phyloP scores from a whole-genome alignment of 1,139 yeast species.

The Pichia sp. region DNA sequence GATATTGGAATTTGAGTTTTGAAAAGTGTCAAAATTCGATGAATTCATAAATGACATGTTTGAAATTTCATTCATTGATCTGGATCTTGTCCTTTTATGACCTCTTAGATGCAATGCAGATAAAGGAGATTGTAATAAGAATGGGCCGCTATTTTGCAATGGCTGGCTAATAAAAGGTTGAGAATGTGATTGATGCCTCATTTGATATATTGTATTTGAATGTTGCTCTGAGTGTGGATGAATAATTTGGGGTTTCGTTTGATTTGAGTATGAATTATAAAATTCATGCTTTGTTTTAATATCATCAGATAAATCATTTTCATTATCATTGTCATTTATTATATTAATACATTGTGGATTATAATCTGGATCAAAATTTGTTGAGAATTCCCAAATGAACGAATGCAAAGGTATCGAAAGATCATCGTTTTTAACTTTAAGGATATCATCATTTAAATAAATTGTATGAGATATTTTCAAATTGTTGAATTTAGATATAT shows the following conservation, averaged over 20 bases:
- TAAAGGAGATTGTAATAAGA: neutral
- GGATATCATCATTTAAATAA: conserved; percentile 25
- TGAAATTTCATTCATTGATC: conserved; percentile 29
- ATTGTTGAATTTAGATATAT: conserved; percentile 18
- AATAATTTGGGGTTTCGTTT: neutral
- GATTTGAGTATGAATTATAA: neutral
- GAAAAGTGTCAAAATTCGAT: neutral
- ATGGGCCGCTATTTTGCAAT: neutral
- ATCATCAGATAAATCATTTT: neutral
- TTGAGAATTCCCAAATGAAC: conserved; percentile 27
- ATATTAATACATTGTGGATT: conserved; percentile 23
- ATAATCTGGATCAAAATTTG: conserved; percentile 12
- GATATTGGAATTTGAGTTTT: conserved; percentile 1
- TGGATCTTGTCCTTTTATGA: conserved; percentile 30
- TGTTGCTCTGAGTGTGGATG: neutral
- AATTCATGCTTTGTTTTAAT: conserved; percentile 1
- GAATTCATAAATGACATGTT: conserved; percentile 3
- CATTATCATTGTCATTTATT: conserved; percentile 1
- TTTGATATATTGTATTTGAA: neutral
- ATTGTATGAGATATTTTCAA: conserved; percentile 26
- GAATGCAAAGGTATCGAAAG: conserved; percentile 25
- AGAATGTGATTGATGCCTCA: neutral
- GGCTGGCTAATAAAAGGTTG: neutral
- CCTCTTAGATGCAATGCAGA: conserved; percentile 15
- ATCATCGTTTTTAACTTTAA: conserved; percentile 11